phyloP scores from a whole-genome alignment of 2,329 filamentous ascomycete species.

The Capronia americana region DNA sequence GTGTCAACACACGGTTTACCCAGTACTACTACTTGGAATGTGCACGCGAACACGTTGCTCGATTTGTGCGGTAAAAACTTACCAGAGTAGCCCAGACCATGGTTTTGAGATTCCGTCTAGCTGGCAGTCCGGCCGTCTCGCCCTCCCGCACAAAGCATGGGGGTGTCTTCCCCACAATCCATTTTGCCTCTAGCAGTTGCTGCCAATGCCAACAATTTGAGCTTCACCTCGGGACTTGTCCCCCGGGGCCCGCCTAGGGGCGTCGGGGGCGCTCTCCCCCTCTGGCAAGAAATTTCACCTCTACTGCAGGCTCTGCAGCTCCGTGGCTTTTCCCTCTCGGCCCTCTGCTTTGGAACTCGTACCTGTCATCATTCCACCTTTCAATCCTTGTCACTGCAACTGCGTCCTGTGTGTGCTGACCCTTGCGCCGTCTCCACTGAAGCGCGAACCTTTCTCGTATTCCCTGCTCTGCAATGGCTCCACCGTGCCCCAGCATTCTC shows the following conservation, averaged over 20 bases:
- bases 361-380: constrained; percentile 8
- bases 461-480: neutral
- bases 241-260: neutral
- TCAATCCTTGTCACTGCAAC: constrained; percentile 9
- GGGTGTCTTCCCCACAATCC: constrained; percentile 9
- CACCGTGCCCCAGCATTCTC: neutral
- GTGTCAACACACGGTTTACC: neutral
- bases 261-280: neutral
- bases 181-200: neutral
- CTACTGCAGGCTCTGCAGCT: neutral
- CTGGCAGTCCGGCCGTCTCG: constrained; percentile 1
- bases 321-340: neutral
- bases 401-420: neutral
- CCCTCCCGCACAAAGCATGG: neutral
- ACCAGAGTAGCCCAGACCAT: neutral
- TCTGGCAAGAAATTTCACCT: neutral
- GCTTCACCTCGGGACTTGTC: neutral
- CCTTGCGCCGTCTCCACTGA: constrained; percentile 10
- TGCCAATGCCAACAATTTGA: constrained; percentile 5
- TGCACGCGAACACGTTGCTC: neutral
- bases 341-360: neutral
- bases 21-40: too few relatives aligned
- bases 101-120: constrained; percentile 3
- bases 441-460: constrained; percentile 6
- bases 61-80: neutral